Evolutionary conservation across 257 asterid genomes (phyloP).

Genomic region (Prunella vulgaris): DNA sequence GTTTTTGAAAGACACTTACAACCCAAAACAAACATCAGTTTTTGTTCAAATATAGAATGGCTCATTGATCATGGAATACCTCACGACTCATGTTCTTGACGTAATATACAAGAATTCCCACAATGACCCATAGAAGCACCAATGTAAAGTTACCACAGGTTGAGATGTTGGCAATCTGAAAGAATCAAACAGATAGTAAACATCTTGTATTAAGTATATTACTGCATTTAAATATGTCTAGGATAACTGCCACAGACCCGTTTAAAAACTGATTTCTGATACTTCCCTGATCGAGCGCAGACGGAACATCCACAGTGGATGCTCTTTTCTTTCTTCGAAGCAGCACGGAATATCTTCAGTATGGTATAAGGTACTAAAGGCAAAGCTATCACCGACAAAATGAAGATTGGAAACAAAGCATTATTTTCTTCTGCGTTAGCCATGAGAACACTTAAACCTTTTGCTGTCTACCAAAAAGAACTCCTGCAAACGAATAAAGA

Average conservation of each 20-base stretch:
- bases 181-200: slow-evolving; percentile 10
- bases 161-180: slow-evolving; percentile 57
- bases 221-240: not conserved
- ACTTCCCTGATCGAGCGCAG: slow-evolving; percentile 71
- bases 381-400: slow-evolving; percentile 72
- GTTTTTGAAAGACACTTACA: not conserved
- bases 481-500: slow-evolving; percentile 34
- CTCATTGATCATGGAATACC: slow-evolving; percentile 34
- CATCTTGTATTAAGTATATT: not conserved
- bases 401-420: slow-evolving; percentile 82
- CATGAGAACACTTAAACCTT: slow-evolving; percentile 41
- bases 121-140: slow-evolving; percentile 77
- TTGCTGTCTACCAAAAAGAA: slow-evolving; percentile 15
- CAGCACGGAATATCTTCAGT: slow-evolving; percentile 59
- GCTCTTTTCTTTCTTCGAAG: slow-evolving; percentile 55
- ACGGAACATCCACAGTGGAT: slow-evolving; percentile 83
- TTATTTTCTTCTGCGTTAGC: slow-evolving; percentile 75
- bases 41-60: slow-evolving; percentile 7
- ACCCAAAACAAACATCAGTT: not conserved
- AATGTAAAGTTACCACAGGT: slow-evolving; percentile 73
- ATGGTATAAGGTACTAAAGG: slow-evolving; percentile 88
- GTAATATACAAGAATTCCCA: slow-evolving; percentile 58
- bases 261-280: slow-evolving; percentile 48
- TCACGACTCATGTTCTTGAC: slow-evolving; percentile 69
- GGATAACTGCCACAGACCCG: slow-evolving; percentile 39